Evolutionary conservation across 768 basidiomycete genomes (phyloP), one percentile per base, ranked within the genome.

Genomic region (Mycena floridula): DNA sequence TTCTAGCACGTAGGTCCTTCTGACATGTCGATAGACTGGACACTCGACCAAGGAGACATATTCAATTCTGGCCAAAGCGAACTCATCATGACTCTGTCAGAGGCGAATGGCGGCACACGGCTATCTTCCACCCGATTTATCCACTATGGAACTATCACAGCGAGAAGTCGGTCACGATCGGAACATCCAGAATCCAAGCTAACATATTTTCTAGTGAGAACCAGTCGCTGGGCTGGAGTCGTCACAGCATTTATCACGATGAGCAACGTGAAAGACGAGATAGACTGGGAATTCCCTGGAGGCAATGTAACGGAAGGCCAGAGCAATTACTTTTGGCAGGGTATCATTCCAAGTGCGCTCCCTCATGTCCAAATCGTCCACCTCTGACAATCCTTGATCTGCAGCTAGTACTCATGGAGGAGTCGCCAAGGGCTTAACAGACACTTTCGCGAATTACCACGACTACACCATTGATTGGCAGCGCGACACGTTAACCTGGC

Each of bases 271-370:
- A 89, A 86, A 59, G 85, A 89, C 55, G 89, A 90, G 58, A 86
- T 91, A 42, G 88, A 91, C 51, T 89, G 89, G 87, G 87, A 89
- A 58, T 90, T 82, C 54, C 83, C 86, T 44, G 85, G 86, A 5
- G 67, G 66, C 37, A 55, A 63, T 16, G 82, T 79, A 2, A 76
- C 75, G 2, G 56, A 80, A 44, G 89, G 71, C 7, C 90, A 94
- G 63, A 82, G 79, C 28, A 92, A 92, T 58, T 84, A 68, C 54
- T 89, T 87, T 66, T 89, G 85, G 85, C 77, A 85, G 57, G 82
- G 82, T 23, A 43, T 70, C 43, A 75, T 87, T 43, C 79, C 82
- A 83, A 56, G 42, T 39, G 48, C 37, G 25, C 15, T 27, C 20
- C 32, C 38, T 27, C 13, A 21, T 15, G 26, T 26, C 27, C 46